Percentiles rank a stretch among this genome's conserved stretches.
These are phyloP conservation scores for Aspergillus nomiae DNA, from an alignment of 2,329 filamentous ascomycete species.

Conservation along the genomic window DNA sequence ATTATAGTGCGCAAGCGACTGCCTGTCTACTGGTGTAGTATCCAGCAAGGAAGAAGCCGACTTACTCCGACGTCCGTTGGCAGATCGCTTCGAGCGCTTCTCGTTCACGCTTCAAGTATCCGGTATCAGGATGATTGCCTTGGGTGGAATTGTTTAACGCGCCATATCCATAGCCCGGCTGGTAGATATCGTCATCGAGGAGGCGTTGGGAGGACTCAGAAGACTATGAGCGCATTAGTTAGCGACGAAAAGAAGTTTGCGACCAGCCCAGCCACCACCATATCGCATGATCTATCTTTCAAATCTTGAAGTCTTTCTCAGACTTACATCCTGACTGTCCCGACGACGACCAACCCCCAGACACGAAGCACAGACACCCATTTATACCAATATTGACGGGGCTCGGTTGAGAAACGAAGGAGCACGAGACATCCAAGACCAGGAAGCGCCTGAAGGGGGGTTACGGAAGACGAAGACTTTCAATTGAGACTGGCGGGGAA, in stretches of 20 bases:
- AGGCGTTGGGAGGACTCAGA: slow-evolving; percentile 45
- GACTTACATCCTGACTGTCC: slow-evolving; percentile 40
- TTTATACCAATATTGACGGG: slow-evolving; percentile 27
- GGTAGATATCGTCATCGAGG: slow-evolving; percentile 49
- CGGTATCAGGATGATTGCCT: slow-evolving; percentile 42
- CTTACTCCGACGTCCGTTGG: slow-evolving; percentile 50
- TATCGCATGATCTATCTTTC: not conserved
- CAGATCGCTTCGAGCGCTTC: slow-evolving; percentile 51
- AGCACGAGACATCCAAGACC: slow-evolving; percentile 15
- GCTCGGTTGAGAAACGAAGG: slow-evolving; percentile 7
- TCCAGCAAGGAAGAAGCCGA: slow-evolving; percentile 2
- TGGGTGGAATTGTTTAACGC: slow-evolving; percentile 41
- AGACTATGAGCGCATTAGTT: slow-evolving; percentile 25
- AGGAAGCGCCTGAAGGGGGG: not conserved
- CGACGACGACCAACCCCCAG: slow-evolving; percentile 42
- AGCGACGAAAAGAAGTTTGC: not conserved
- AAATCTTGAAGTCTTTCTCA: slow-evolving; percentile 6
- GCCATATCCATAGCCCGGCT: slow-evolving; percentile 46
- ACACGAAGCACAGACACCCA: slow-evolving; percentile 50
- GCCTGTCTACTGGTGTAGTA: not conserved
- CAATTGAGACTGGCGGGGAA: not conserved
- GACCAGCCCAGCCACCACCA: not conserved
- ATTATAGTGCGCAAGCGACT: slow-evolving; percentile 1
- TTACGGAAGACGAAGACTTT: not conserved
- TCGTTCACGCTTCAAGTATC: slow-evolving; percentile 45